Evolutionary conservation across 1,284 basidiomycete species (phyloP), one percentile per base, ranked within the genome.

Genomic region (Trametes hirsuta): DNA sequence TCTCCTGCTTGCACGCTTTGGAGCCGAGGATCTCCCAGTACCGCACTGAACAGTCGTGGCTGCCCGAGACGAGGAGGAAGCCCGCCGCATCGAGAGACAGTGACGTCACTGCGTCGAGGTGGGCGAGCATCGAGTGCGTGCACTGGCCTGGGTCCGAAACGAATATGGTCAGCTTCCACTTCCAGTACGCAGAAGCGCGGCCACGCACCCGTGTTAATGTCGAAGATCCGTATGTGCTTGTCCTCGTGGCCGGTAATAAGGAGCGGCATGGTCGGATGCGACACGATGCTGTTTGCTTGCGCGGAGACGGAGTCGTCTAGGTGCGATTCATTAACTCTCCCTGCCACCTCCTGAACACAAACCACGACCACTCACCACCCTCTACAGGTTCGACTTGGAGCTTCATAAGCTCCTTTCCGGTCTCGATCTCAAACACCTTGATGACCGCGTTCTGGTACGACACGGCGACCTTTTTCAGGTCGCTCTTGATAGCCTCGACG

Each of bases 191-290:
- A 14, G 42, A 45, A 15, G 35, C 12, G 21, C 15, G 12, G 6
- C 11, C 5, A 73, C 86, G 66, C 66, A 92, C 95, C 91, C 62
- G 90, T 91, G 37, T 80, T 78, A 50, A 93, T 83, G 74, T 98
- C 94, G 74, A 93, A 97, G 59, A 98, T 86, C 35, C 93, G 85
- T 66, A 98, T 94, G 70, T 89, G 90, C 67, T 94, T 95, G 78
- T 98, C 95, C 76, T 98, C 96, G 73, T 97, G 93, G 0, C 88
- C 97, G 14, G 93, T 92, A 37, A 97, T 86, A 48, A 98, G 84
- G 25, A 96, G 77, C 1, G 93, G 86, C 81, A 95, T 87, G 1
- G 93, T 96, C 11, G 95, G 95, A 77, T 98, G 95, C 46, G 94
- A 95, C 40, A 90, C 85, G 52, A 98, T 87, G 61, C 88, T 85